phyloP scores from a whole-genome alignment of 768 basidiomycete genomes.

The Russula olivacea region DNA sequence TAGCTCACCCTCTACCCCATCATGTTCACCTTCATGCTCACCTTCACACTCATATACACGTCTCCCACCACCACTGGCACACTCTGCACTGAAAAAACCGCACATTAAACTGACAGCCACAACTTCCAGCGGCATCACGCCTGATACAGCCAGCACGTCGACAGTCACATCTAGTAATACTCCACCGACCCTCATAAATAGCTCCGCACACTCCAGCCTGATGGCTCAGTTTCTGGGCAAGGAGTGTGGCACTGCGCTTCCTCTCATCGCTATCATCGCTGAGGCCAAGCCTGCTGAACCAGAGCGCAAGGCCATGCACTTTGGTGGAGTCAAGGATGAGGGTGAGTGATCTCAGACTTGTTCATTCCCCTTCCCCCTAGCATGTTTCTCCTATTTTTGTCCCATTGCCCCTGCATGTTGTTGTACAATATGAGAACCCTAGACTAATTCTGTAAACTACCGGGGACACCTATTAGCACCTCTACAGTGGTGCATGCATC shows the following conservation, averaged over 20 bases:
- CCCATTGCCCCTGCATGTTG: neutral
- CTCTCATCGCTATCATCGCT: neutral
- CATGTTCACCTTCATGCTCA: neutral
- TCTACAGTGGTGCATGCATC: too few relatives aligned
- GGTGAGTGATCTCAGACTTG: neutral
- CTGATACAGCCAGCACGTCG: conserved; percentile 38
- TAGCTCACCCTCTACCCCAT: neutral
- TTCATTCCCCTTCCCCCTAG: too few relatives aligned
- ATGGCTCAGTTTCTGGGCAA: conserved; percentile 28
- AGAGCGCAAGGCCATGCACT: conserved; percentile 23
- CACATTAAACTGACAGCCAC: conserved; percentile 32
- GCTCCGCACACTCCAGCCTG: conserved; percentile 28
- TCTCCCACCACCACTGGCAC: conserved; percentile 51
- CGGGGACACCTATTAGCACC: too few relatives aligned
- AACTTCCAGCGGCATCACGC: conserved; percentile 29
- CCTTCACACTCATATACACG: conserved; percentile 14
- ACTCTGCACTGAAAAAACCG: conserved; percentile 61
- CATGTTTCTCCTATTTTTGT: neutral
- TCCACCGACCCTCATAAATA: conserved; percentile 27
- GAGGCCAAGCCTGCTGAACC: neutral
- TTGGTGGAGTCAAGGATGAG: conserved; percentile 7
- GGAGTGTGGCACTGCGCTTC: neutral
- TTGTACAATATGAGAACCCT: neutral
- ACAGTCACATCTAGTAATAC: conserved; percentile 42
- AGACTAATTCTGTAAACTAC: neutral